phyloP scores from a whole-genome alignment of 768 basidiomycete species.

The Tephrocybe rancida region DNA sequence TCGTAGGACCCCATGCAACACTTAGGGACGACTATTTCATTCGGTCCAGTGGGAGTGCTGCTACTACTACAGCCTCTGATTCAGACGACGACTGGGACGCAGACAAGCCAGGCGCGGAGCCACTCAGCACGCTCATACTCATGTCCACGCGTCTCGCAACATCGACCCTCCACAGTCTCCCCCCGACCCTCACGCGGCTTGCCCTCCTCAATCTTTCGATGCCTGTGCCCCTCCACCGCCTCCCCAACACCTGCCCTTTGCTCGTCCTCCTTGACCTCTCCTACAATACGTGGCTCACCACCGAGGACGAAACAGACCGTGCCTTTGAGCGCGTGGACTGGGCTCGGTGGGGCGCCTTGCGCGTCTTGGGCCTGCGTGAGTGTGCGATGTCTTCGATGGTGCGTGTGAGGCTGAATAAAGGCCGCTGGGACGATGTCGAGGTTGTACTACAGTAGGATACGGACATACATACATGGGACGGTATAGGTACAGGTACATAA shows the following conservation, averaged over 20 bases:
- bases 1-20: conserved; percentile 57
- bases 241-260: conserved; percentile 63
- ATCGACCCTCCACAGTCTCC: conserved; percentile 51
- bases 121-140: conserved; percentile 51
- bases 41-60: conserved; percentile 2
- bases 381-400: conserved; percentile 50
- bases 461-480: too few species aligned
- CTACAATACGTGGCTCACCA: conserved; percentile 53
- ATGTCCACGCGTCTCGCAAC: conserved; percentile 48
- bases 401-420: conserved; percentile 50
- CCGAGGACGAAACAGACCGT: conserved; percentile 29
- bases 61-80: not conserved
- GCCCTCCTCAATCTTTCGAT: conserved; percentile 55
- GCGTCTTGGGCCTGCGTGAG: conserved; percentile 56
- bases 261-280: conserved; percentile 68
- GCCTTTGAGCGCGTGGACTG: conserved; percentile 58
- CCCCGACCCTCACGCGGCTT: conserved; percentile 65
- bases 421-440: conserved; percentile 66
- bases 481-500: not conserved
- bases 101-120: conserved; percentile 30
- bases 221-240: conserved; percentile 53
- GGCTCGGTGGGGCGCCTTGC: conserved; percentile 54
- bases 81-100: conserved; percentile 44
- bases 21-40: conserved; percentile 48
- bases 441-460: conserved; percentile 45